phyloP scores from a whole-genome alignment of 1,139 yeast genomes.

The Yamadazyma taylorii region DNA sequence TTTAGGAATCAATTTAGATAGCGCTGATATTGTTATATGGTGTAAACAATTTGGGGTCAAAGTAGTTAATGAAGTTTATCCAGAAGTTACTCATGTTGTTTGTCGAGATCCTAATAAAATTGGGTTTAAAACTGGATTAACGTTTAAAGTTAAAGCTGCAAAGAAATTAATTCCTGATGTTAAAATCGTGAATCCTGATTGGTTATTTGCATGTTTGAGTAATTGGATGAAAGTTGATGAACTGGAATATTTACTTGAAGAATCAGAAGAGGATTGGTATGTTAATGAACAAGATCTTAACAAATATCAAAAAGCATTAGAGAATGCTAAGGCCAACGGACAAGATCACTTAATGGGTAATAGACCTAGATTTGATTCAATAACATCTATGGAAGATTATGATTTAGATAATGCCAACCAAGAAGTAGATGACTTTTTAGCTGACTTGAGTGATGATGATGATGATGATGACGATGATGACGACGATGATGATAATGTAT shows the following conservation, averaged over 20 bases:
- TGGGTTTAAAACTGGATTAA: constrained; percentile 33
- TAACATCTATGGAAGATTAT: constrained; percentile 37
- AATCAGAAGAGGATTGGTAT: constrained; percentile 40
- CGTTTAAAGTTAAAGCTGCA: constrained; percentile 75
- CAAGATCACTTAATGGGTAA: constrained; percentile 12
- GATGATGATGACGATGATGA: constrained; percentile 39
- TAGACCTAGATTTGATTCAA: constrained; percentile 28
- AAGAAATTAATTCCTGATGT: constrained; percentile 63
- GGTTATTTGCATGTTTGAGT: constrained; percentile 87
- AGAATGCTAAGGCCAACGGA: constrained; percentile 19
- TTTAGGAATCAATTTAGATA: constrained; percentile 64
- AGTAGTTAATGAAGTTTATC: constrained; percentile 71
- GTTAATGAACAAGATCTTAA: constrained; percentile 45
- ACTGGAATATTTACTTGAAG: constrained; percentile 55
- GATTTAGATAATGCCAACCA: constrained; percentile 58
- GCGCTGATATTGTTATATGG: constrained; percentile 89
- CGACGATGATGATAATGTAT: constrained; percentile 20
- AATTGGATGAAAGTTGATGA: constrained; percentile 75
- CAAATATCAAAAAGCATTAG: constrained; percentile 38
- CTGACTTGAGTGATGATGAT: constrained; percentile 53
- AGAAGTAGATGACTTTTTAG: constrained; percentile 61
- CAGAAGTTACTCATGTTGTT: constrained; percentile 84
- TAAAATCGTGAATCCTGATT: constrained; percentile 85
- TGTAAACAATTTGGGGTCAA: constrained; percentile 88
- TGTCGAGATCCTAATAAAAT: constrained; percentile 68